phyloP scores from a whole-genome alignment of 331 rosid genomes.

The Stylosanthes scabra region DNA sequence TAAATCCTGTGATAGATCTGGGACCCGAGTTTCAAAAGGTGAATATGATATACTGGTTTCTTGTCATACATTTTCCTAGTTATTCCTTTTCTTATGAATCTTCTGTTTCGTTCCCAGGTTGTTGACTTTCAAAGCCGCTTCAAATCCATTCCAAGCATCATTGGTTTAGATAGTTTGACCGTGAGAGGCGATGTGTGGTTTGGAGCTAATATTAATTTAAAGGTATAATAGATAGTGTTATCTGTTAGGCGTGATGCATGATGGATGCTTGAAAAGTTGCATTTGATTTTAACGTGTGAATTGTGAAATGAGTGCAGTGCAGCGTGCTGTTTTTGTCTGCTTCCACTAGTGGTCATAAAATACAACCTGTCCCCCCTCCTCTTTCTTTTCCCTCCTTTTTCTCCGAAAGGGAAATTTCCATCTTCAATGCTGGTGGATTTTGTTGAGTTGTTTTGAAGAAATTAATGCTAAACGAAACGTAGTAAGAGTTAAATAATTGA shows the following conservation, averaged over 20 bases:
- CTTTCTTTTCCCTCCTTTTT: background rate
- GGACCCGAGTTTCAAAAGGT: constrained; percentile 87
- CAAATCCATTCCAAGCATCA: constrained; percentile 66
- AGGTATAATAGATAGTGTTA: constrained; percentile 55
- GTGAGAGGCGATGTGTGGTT: constrained; percentile 83
- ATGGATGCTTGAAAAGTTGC: constrained; percentile 16
- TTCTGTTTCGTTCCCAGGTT: constrained; percentile 55
- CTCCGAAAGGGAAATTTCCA: background rate
- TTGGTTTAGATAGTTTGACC: constrained; percentile 66
- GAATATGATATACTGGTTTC: constrained; percentile 27
- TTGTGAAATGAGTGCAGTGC: constrained; percentile 21
- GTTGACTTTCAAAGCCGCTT: constrained; percentile 69
- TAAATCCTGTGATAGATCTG: constrained; percentile 68
- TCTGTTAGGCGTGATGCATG: background rate
- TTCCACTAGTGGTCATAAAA: background rate
- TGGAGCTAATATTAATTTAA: constrained; percentile 62
- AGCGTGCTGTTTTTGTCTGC: constrained; percentile 5
- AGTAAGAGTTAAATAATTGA: background rate
- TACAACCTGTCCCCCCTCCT: no score
- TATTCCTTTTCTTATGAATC: constrained; percentile 11
- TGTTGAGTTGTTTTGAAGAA: background rate
- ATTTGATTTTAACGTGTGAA: constrained; percentile 7
- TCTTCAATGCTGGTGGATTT: background rate
- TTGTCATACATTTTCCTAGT: constrained; percentile 8
- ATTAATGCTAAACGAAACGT: background rate